A percentile compares a stretch with the other conserved stretches of the same genome.
These are phyloP conservation scores for Phlebiopsis gigantea DNA, from an alignment of 768 basidiomycete genomes.

Conservation along the genomic window DNA sequence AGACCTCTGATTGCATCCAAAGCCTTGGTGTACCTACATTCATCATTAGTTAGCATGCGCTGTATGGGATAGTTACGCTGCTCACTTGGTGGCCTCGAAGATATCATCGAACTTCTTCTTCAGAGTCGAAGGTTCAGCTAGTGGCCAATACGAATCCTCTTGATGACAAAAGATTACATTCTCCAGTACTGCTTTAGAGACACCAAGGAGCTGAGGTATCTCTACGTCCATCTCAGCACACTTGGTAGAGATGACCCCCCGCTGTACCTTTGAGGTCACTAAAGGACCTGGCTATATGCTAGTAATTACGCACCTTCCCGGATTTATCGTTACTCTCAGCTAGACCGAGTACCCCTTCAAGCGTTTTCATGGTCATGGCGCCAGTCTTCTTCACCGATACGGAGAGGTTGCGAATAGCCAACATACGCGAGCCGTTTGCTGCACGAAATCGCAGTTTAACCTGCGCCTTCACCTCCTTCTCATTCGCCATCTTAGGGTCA, in stretches of 20 bases:
- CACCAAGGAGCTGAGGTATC: conserved; percentile 89
- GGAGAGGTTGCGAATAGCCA: conserved; percentile 84
- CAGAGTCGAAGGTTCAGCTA: conserved; percentile 81
- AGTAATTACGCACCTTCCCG: conserved; percentile 54
- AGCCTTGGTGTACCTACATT: conserved; percentile 87
- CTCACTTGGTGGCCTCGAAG: conserved; percentile 92
- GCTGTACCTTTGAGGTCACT: conserved; percentile 39
- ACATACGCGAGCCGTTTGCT: conserved; percentile 85
- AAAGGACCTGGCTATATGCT: background rate
- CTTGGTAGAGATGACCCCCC: conserved; percentile 91
- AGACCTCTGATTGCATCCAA: conserved; percentile 86
- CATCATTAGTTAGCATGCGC: background rate
- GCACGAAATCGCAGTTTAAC: conserved; percentile 92
- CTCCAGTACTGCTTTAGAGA: conserved; percentile 96
- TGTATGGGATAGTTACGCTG: conserved; percentile 23
- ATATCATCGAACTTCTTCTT: conserved; percentile 99
- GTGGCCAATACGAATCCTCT: conserved; percentile 98
- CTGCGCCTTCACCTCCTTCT: conserved; percentile 98
- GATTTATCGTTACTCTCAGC: conserved; percentile 61
- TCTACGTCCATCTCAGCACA: conserved; percentile 96
- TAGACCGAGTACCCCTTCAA: conserved; percentile 83
- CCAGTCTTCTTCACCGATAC: conserved; percentile 89
- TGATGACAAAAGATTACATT: conserved; percentile 99
- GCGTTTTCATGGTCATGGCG: conserved; percentile 93
- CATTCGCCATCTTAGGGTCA: conserved; percentile 99